A percentile compares a stretch with the other conserved stretches of the same genome.
These are phyloP conservation scores for Monascus ruber DNA, from an alignment of 2,329 filamentous ascomycete genomes.

Conservation along the genomic window DNA sequence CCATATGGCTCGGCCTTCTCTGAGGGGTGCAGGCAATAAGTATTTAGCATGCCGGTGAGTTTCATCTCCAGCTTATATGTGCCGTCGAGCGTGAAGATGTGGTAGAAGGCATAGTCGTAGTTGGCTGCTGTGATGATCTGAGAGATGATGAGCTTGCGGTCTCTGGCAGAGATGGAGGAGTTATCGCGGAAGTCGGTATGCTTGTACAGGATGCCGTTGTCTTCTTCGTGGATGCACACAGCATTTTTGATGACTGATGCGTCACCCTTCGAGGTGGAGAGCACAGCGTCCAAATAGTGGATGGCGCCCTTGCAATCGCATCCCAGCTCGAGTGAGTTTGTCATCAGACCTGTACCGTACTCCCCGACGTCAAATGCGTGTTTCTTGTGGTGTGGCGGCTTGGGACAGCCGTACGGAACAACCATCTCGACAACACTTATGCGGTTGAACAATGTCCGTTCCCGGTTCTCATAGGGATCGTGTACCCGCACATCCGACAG, in stretches of 20 bases:
- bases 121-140: constrained; percentile 91
- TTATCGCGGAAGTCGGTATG: constrained; percentile 85
- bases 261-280: constrained; percentile 12
- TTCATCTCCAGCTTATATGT: constrained; percentile 83
- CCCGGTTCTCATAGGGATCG: constrained; percentile 17
- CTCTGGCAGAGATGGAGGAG: constrained; percentile 71
- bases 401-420: constrained; percentile 16
- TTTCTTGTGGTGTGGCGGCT: constrained; percentile 17
- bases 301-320: constrained; percentile 21
- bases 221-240: constrained; percentile 20
- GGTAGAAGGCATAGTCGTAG: constrained; percentile 79
- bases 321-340: constrained; percentile 18
- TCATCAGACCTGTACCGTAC: constrained; percentile 17
- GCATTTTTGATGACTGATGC: constrained; percentile 15
- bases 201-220: constrained; percentile 43
- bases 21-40: constrained; percentile 63
- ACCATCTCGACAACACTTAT: constrained; percentile 13
- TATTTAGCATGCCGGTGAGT: constrained; percentile 84
- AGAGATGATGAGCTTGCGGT: constrained; percentile 71
- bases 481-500: constrained; percentile 35
- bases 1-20: constrained; percentile 78
- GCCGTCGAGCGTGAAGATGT: constrained; percentile 82
- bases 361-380: constrained; percentile 19
- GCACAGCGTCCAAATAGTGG: constrained; percentile 17
- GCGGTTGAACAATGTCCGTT: constrained; percentile 19